Evolutionary conservation across 1,284 basidiomycete genomes (phyloP).

Genomic region (Tilletia walkeri): DNA sequence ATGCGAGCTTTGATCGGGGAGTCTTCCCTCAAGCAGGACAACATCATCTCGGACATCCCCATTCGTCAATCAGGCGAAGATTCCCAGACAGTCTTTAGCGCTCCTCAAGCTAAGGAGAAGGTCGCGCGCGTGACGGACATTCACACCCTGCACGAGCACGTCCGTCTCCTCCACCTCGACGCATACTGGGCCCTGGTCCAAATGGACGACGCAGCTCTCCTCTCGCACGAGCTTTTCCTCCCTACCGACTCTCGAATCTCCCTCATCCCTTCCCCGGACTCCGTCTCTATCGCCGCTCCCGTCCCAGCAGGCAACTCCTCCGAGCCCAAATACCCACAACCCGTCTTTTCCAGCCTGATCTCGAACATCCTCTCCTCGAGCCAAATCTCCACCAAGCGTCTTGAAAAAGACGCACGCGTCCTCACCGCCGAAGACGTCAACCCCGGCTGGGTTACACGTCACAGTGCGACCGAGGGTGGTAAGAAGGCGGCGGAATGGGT

Average conservation of each 20-base stretch:
- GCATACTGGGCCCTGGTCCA: constrained; percentile 15
- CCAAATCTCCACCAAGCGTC: constrained; percentile 21
- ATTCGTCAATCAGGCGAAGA: neutral
- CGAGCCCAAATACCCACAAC: constrained; percentile 25
- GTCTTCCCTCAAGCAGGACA: neutral
- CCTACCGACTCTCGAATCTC: constrained; percentile 29
- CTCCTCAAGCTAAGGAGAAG: neutral
- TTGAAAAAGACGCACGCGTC: constrained; percentile 30
- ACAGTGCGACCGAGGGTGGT: constrained; percentile 36
- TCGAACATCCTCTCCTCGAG: constrained; percentile 25
- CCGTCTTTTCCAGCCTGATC: constrained; percentile 29
- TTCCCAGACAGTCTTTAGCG: neutral
- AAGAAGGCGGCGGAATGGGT: constrained; percentile 34
- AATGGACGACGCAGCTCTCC: constrained; percentile 10
- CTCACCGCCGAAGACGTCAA: constrained; percentile 30
- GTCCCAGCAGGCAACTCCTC: constrained; percentile 18
- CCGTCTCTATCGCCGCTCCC: neutral
- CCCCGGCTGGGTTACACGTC: constrained; percentile 29
- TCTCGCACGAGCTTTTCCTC: constrained; percentile 13
- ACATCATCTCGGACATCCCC: neutral
- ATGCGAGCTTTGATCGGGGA: constrained; percentile 9
- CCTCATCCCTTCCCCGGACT: constrained; percentile 19
- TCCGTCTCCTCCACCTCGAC: neutral
- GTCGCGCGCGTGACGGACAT: neutral
- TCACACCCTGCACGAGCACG: constrained; percentile 1